Evolutionary conservation across 306 rosid species (phyloP).

Genomic region (Rosa persica): DNA sequence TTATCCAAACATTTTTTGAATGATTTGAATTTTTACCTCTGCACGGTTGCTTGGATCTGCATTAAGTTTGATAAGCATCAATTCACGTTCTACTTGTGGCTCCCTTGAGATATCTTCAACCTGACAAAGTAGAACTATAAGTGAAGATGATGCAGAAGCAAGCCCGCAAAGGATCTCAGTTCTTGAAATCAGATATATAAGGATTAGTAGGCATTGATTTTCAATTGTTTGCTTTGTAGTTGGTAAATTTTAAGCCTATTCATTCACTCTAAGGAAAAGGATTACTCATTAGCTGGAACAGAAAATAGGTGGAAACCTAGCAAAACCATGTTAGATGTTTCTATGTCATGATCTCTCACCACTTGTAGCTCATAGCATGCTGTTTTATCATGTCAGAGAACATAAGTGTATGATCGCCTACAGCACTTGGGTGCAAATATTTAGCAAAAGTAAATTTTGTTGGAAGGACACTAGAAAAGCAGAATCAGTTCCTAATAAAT

Average conservation of each 20-base stretch:
- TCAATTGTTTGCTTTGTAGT: background rate
- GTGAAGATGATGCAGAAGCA: conserved; percentile 3
- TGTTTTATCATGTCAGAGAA: background rate
- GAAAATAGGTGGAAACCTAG: background rate
- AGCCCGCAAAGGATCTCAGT: background rate
- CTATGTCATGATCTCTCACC: background rate
- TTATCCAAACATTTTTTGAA: conserved; percentile 6
- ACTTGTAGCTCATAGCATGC: background rate
- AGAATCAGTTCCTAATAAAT: background rate
- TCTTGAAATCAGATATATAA: background rate
- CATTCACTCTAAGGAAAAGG: background rate
- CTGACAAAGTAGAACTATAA: conserved; percentile 28
- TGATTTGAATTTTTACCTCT: conserved; percentile 42
- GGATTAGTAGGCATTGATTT: background rate
- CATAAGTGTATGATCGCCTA: background rate
- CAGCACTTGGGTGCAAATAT: background rate
- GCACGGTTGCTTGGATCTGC: conserved; percentile 48
- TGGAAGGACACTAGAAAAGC: background rate
- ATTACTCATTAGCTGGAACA: background rate
- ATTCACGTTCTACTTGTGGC: conserved; percentile 59
- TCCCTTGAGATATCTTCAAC: conserved; percentile 63
- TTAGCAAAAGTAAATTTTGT: background rate
- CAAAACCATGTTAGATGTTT: background rate
- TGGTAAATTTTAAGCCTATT: background rate
- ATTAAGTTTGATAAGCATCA: conserved; percentile 61